Evolutionary conservation across 75 land plant species (phyloP), one percentile per base, ranked within the genome.

Genomic region (Ceratopteris richardii): DNA sequence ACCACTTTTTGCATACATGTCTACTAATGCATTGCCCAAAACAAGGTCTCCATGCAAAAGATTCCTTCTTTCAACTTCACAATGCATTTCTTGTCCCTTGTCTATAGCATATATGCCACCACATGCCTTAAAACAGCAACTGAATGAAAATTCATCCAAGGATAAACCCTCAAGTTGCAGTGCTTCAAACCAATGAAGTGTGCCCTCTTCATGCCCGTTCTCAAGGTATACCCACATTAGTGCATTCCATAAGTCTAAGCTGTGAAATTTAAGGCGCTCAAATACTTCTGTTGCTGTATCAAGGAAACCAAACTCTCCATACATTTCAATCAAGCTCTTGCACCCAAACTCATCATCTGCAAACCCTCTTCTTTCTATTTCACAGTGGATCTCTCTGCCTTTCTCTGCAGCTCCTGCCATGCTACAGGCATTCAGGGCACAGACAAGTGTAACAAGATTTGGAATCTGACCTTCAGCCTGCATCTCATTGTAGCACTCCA

Each of bases 1-100:
- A 1, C 81, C 81, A 62, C 69, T 65, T 62, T 61, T 73, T 10
- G 68, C 72, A 66, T 69, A 78, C 48, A 68, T 26, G 48, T 46
- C 50, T 14, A 46, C 50, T 17, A 46, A 4, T 2, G 50, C 50
- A 46, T n/a, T 46, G 22, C 50, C 18, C 18, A 46, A n/a, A 46
- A 21, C 50, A n/a, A 46, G 21, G 3, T 46, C 50, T 21, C 4
- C 22, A 18, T 18, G 21, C 16, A 46, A 18, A n/a, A 46, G 14
- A 2, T 5, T 17, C 16, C 22, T 2, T 46, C 22, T 46, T 18
- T n/a, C 50, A 21, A 14, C 22, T 14, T 21, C 22, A n/a, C 21
- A n/a, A 46, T 46, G 50, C 16, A 46, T 46, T 46, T 46, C 50
- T 18, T 21, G 22, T 18, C 61, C 64, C 29, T 62, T 51, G 10